Evolutionary conservation across 2,329 filamentous ascomycete genomes (phyloP), one percentile per base, ranked within the genome.

Genomic region (Chaetomium globosum): DNA sequence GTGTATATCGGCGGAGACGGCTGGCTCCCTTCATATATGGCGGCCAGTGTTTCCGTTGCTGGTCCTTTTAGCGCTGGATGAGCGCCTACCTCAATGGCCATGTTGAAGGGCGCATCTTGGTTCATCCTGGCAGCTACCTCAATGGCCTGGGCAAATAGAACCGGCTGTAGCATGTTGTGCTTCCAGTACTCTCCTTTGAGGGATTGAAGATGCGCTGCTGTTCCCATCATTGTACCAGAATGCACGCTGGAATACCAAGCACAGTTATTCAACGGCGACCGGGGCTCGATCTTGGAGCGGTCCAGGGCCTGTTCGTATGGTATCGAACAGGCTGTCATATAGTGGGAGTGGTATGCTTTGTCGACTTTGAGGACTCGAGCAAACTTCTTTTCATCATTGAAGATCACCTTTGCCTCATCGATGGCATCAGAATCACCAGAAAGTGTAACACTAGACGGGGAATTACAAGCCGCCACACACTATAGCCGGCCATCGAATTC

Each of bases 191-290:
- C 33, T 10, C 33, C 33, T 10, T 36, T 36, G 5, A 36, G 9
- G 9, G 33, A 7, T 12, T 36, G 5, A 9, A 36, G 33, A 2
- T 36, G 5, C 10, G 33, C 33, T 10, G 33, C 2, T 2, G 10
- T 12, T 12, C 33, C 33, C 33, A 36, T 36, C 7, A 1, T 39
- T 8, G 31, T 59, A 19, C 69, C 68, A 1, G 60, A 63, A 12
- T 64, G 64, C 9, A 48, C 43, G 43, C 43, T 48, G 3, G 43
- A 48, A n/a, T n/a, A n/a, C 43, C 43, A 48, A 6, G 16, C 16
- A 12, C 43, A 21, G 9, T 21, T 36, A 9, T 10, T 36, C 5
- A 2, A 7, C 10, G 33, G 33, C 33, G 4, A 2, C 10, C 9
- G 33, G 5, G 33, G 33, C 33, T 36, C 33, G 33, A 36, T 36